phyloP scores from a whole-genome alignment of 345 rosid genomes.

The Dipteronia sinensis region DNA sequence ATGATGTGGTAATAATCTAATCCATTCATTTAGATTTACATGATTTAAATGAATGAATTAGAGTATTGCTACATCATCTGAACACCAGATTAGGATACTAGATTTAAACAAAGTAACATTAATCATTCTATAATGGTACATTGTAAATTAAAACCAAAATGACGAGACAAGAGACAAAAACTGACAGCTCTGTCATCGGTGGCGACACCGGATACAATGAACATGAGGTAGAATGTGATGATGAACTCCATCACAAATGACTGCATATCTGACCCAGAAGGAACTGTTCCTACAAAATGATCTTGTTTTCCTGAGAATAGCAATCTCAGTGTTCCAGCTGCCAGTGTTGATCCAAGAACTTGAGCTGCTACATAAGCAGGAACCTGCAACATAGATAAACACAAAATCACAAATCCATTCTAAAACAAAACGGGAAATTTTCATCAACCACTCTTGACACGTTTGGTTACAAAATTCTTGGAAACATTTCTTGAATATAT shows the following conservation, averaged over 20 bases:
- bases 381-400: slow-evolving; percentile 41
- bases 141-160: not conserved
- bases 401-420: not conserved
- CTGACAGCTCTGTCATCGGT: slow-evolving; percentile 94
- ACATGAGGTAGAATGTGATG: slow-evolving; percentile 94
- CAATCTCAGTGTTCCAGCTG: slow-evolving; percentile 75
- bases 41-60: too few species aligned
- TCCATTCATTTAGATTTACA: too few species aligned
- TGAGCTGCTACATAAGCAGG: slow-evolving; percentile 77
- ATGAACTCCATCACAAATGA: slow-evolving; percentile 87
- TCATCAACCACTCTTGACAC: too few species aligned
- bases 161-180: not conserved
- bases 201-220: slow-evolving; percentile 80
- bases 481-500: too few species aligned
- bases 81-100: too few species aligned
- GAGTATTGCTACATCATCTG: too few species aligned
- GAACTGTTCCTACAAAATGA: slow-evolving; percentile 69
- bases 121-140: too few species aligned
- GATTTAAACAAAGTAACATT: too few species aligned
- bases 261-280: slow-evolving; percentile 68
- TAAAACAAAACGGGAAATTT: too few species aligned
- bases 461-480: too few species aligned
- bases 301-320: slow-evolving; percentile 65
- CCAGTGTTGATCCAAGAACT: slow-evolving; percentile 73
- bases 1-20: too few species aligned